Percentiles rank a stretch among this genome's conserved stretches.
Conservation (phyloP, 257 asterid genomes). For the Galeopsis tetrahit region DNA sequence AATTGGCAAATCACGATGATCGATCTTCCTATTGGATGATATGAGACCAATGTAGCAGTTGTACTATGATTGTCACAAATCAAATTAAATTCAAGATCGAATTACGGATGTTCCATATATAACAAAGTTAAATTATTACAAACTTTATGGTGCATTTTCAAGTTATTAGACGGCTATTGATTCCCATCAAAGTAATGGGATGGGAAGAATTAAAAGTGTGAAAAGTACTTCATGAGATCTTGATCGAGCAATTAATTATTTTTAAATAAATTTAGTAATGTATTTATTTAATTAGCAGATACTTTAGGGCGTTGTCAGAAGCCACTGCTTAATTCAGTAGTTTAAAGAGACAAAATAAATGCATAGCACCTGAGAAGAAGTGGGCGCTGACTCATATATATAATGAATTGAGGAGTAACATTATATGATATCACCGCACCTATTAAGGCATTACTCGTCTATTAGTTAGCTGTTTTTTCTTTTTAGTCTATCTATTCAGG, state of each 20-base stretch:
- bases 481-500: no score
- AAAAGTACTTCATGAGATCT: conserved; percentile 11
- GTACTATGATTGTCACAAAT: not conserved
- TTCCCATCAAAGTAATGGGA: conserved; percentile 11
- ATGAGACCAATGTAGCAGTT: not conserved
- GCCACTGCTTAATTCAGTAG: conserved; percentile 6
- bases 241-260: not conserved
- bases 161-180: conserved; percentile 16
- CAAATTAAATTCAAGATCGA: not conserved
- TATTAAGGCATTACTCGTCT: no score
- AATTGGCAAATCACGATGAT: no score
- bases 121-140: not conserved
- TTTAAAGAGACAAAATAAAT: not conserved
- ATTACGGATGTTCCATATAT: not conserved
- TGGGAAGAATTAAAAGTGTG: not conserved
- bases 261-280: not conserved
- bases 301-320: conserved; percentile 6
- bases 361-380: no score
- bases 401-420: no score
- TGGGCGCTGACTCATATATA: no score
- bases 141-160: conserved; percentile 15
- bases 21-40: not conserved
- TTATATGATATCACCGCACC: no score
- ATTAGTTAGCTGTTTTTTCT: no score
- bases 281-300: not conserved